Evolutionary conservation across 176 grass and related monocot species (phyloP).

Genomic region (Juncus effusus): DNA sequence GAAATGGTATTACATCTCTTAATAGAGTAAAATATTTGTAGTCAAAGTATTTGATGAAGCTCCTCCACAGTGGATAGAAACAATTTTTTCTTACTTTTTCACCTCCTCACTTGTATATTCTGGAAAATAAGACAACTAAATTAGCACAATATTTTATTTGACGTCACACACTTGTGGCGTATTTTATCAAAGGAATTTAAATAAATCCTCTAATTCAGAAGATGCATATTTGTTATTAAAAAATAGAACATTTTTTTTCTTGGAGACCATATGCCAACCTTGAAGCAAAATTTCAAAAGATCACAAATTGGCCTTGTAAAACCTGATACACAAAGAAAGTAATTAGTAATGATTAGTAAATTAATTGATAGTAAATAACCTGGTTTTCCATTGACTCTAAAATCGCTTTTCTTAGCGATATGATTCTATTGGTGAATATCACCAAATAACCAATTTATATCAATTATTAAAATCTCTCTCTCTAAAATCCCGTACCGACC

Average conservation of each 20-base stretch:
- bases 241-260: slow-evolving; percentile 16
- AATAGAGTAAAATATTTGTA: no score
- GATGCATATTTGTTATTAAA: no score
- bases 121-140: no score
- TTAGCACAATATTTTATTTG: no score
- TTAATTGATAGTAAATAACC: slow-evolving; percentile 33
- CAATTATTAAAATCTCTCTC: slow-evolving; percentile 74
- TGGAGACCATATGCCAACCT: slow-evolving; percentile 43
- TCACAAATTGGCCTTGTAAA: slow-evolving; percentile 51
- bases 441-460: slow-evolving; percentile 79
- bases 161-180: no score
- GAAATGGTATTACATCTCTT: no score
- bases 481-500: neutral
- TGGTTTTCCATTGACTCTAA: slow-evolving; percentile 48
- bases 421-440: slow-evolving; percentile 52
- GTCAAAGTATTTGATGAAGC: no score
- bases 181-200: no score
- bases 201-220: no score
- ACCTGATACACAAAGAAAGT: slow-evolving; percentile 28
- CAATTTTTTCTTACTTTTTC: no score
- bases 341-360: slow-evolving; percentile 2
- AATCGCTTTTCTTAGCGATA: slow-evolving; percentile 36
- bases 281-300: slow-evolving; percentile 43
- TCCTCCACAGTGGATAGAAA: no score
- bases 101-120: no score